Evolutionary conservation across 1,139 yeast genomes (phyloP), one percentile per base, ranked within the genome.

Genomic region (Diutina rugosa): DNA sequence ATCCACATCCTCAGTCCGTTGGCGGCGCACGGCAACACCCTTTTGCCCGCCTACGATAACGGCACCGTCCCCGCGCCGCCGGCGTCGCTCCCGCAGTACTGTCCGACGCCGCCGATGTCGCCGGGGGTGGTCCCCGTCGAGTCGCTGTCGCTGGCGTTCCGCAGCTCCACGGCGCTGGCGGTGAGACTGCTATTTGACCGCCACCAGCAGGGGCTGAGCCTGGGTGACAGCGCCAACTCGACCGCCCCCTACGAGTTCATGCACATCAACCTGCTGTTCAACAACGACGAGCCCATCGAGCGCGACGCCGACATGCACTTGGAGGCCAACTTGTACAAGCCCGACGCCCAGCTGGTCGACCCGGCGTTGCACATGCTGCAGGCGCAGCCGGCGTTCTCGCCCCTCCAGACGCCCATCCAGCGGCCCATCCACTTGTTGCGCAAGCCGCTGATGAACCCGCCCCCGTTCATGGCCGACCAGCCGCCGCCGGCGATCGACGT

Each of bases 1-100:
- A 82, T 90, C 60, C 95, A 88, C 63, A 73, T 90, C 6, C 72
- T 89, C 55, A 83, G 87, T 32, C 74, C 77, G 18, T 64, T 74
- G 51, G 87, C 90, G 56, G 86, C 89, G 1, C 91, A 85, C 66
- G 87, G 87, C 14, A 85, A 86, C 63, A 85, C 91, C 0, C 67
- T 85, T 48, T 70, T 86, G 56, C 89, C 85, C 1, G 81, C 83
- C 0, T 81, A 81, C 63, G 51, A 47, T 12, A 77, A 53, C n/a
- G 47, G 70, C 51, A 73, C 72, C 54, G 63, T 64, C 55, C 41
- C 56, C 64, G 55, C 62, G 63, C 56, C 71, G 35, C 66, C 56
- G 44, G 56, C 56, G 12, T 57, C 57, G 46, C 58, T 65, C 10
- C 71, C 72, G 0, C 60, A 60, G 30, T 69, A 68, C 58, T 56